Conservation (phyloP, 768 basidiomycete species). For the Termitomyces sp. region DNA sequence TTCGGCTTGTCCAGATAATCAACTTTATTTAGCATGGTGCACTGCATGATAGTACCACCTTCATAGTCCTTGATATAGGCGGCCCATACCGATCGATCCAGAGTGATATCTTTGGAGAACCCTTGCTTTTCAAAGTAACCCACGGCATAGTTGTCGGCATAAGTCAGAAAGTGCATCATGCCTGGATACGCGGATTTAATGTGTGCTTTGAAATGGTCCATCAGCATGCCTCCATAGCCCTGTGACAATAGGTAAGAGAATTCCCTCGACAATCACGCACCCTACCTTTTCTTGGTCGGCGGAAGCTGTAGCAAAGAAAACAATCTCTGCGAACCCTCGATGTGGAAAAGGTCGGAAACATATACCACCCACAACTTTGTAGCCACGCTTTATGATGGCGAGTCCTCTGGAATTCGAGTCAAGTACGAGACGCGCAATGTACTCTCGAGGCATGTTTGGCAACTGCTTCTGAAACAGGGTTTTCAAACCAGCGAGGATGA, state of each 20-base stretch:
- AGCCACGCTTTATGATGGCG: constrained; percentile 92
- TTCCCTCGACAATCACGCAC: constrained; percentile 11
- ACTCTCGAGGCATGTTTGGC: constrained; percentile 98
- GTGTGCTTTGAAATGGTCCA: constrained; percentile 98
- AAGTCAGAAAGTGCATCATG: constrained; percentile 95
- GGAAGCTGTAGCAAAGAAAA: constrained; percentile 96
- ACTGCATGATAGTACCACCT: constrained; percentile 99
- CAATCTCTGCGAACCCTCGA: constrained; percentile 95
- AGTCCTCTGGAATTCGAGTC: constrained; percentile 90
- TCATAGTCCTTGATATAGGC: constrained; percentile 99
- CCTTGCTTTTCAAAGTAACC: constrained; percentile 99
- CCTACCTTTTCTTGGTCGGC: constrained; percentile 95
- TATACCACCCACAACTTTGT: constrained; percentile 96
- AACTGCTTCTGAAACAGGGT: constrained; percentile 96
- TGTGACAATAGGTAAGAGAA: constrained; percentile 29
- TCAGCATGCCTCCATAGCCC: constrained; percentile 98
- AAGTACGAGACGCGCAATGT: constrained; percentile 93
- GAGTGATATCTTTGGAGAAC: constrained; percentile 94
- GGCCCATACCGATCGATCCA: constrained; percentile 91
- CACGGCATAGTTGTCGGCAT: constrained; percentile 98
- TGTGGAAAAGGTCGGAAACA: constrained; percentile 96
- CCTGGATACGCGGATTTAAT: constrained; percentile 78
- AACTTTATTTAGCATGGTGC: constrained; percentile 90
- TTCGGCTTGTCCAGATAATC: constrained; percentile 83
- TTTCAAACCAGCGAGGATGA: constrained; percentile 93